Conservation (phyloP, 208 protist genomes). For the Crithidia thermophila region DNA sequence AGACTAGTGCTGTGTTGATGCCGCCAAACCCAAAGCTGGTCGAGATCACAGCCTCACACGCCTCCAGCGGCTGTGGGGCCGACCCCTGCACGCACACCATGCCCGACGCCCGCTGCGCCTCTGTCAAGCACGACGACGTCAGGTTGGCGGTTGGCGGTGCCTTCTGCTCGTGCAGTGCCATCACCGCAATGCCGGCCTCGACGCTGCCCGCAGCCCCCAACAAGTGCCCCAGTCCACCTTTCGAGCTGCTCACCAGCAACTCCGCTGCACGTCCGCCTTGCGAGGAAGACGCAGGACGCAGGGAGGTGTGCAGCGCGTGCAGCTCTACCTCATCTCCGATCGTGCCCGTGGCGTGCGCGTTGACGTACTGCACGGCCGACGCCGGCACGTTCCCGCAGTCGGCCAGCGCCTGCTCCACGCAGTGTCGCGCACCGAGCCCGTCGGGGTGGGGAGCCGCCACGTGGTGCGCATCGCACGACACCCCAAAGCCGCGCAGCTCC, state of each 20-base stretch:
- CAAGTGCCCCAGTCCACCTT: constrained; percentile 97
- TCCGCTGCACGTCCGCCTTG: constrained; percentile 15
- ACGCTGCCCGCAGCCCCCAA: constrained; percentile 97
- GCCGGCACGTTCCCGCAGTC: constrained; percentile 59
- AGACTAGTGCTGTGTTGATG: constrained; percentile 92
- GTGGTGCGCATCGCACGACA: constrained; percentile 94
- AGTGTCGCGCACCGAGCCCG: constrained; percentile 85
- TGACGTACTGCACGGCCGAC: constrained; percentile 91
- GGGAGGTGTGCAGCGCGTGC: constrained; percentile 33
- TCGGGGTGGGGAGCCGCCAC: constrained; percentile 93
- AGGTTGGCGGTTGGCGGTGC: constrained; percentile 95
- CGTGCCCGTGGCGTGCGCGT: constrained; percentile 98
- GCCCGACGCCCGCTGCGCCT: constrained; percentile 15
- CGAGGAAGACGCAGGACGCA: constrained; percentile 19
- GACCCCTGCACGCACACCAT: constrained; percentile 27
- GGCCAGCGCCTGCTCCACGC: constrained; percentile 81
- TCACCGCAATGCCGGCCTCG: constrained; percentile 90
- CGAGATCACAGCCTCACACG: constrained; percentile 77
- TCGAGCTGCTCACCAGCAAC: constrained; percentile 84
- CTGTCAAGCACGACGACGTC: constrained; percentile 34
- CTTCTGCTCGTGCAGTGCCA: constrained; percentile 65
- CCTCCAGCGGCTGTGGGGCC: constrained; percentile 14
- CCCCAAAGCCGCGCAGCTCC: constrained; percentile 92
- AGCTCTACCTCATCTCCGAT: constrained; percentile 95
- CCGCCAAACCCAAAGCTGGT: constrained; percentile 98